Evolutionary conservation across 805 yeast genomes (phyloP).

Genomic region (Priceomyces medius): DNA sequence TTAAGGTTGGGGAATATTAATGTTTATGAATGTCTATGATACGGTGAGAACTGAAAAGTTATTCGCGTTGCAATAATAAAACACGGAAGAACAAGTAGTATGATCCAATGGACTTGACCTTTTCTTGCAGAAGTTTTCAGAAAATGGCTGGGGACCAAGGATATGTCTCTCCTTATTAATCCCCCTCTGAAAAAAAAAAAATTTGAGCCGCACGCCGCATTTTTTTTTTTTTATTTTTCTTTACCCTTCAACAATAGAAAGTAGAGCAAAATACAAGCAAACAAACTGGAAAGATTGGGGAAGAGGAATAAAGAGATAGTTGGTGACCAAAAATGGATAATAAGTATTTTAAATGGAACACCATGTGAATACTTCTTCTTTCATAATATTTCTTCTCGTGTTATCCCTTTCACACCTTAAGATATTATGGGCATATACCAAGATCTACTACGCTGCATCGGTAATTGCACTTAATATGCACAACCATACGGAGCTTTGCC

Average conservation of each 20-base stretch:
- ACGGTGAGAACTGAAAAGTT: background rate
- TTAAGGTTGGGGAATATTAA: background rate
- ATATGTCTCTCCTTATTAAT: constrained; percentile 3
- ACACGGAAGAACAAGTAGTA: constrained; percentile 1
- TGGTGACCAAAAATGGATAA: too few relatives aligned
- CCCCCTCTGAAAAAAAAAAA: constrained; percentile 8
- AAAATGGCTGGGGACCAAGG: background rate
- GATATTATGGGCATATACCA: background rate
- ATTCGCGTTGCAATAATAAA: background rate
- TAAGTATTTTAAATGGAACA: too few relatives aligned
- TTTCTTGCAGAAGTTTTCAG: background rate
- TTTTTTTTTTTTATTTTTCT: constrained; percentile 5
- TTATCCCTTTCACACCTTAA: too few relatives aligned
- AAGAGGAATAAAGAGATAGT: background rate
- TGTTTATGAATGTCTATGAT: background rate
- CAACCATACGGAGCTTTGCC: background rate
- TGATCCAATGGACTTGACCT: constrained; percentile 1
- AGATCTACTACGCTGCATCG: constrained; percentile 1
- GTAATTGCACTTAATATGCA: background rate
- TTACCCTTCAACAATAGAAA: background rate
- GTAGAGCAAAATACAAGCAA: background rate
- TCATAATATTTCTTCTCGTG: too few relatives aligned
- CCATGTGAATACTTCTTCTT: too few relatives aligned
- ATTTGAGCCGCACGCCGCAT: constrained; percentile 9
- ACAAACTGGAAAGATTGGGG: too few relatives aligned